Evolutionary conservation across 176 grass and related monocot species (phyloP).

Genomic region (Oryza glumipatula): DNA sequence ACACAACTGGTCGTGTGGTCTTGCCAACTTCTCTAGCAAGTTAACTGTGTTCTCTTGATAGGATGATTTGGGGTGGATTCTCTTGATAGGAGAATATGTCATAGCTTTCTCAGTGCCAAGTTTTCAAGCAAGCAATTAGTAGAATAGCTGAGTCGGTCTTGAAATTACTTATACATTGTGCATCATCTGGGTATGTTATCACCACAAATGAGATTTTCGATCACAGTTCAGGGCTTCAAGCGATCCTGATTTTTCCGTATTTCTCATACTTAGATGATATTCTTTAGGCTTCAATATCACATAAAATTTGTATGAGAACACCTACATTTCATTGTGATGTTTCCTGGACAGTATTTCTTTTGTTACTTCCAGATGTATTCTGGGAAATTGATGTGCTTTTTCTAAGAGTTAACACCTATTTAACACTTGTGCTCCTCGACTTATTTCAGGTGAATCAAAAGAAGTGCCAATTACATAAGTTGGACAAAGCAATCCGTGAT

Average conservation of each 20-base stretch:
- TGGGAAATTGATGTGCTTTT: constrained; percentile 25
- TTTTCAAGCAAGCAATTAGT: constrained; percentile 20
- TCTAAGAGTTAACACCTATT: constrained; percentile 3
- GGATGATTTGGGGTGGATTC: neutral
- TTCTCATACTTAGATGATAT: constrained; percentile 14
- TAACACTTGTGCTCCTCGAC: constrained; percentile 5
- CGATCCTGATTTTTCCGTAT: neutral
- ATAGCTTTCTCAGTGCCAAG: neutral
- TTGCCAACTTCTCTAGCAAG: neutral
- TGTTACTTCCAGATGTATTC: constrained; percentile 14
- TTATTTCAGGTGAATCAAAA: constrained; percentile 57
- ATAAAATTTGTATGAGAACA: constrained; percentile 8
- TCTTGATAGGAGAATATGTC: constrained; percentile 3
- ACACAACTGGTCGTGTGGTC: neutral
- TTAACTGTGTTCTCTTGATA: neutral
- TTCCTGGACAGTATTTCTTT: neutral
- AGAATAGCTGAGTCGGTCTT: neutral
- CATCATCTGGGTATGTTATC: neutral
- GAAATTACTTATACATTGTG: neutral
- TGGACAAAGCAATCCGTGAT: constrained; percentile 59
- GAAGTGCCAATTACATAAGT: constrained; percentile 53
- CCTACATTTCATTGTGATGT: neutral
- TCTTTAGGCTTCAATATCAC: constrained; percentile 1
- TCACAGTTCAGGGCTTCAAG: constrained; percentile 14
- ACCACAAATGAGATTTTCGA: neutral